Evolutionary conservation across 768 basidiomycete species (phyloP).

Genomic region (Termitomyces sp.): DNA sequence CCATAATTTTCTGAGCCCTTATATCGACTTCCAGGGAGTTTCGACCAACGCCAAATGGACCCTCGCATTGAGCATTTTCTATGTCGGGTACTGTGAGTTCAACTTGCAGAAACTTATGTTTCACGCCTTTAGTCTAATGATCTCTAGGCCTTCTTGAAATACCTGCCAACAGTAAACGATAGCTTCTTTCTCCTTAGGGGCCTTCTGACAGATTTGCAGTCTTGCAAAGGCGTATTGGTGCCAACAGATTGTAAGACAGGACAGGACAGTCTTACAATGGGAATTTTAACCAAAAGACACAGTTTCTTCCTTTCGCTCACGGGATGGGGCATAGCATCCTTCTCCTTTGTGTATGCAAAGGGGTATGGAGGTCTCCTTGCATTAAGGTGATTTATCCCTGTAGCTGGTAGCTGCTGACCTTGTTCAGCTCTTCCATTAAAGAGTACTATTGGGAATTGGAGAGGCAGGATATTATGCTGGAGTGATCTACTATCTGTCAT

Average conservation of each 20-base stretch:
- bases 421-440: not conserved
- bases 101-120: not conserved
- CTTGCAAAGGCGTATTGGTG: constrained; percentile 50
- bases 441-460: constrained; percentile 55
- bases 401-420: not conserved
- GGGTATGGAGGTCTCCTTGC: constrained; percentile 45
- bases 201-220: constrained; percentile 23
- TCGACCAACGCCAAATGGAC: constrained; percentile 53
- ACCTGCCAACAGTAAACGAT: constrained; percentile 44
- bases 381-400: constrained; percentile 29
- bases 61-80: constrained; percentile 51
- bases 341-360: constrained; percentile 51
- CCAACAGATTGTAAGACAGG: constrained; percentile 46
- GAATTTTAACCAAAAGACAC: not conserved
- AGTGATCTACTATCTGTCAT: constrained; percentile 57
- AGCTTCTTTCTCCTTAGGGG: not conserved
- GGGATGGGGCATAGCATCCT: constrained; percentile 48
- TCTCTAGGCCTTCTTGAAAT: constrained; percentile 45
- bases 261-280: not conserved
- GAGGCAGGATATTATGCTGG: constrained; percentile 58
- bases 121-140: not conserved
- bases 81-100: constrained; percentile 50
- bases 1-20: not conserved
- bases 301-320: constrained; percentile 51
- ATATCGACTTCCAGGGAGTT: constrained; percentile 31